Conservation (phyloP, 176 grass and related monocot genomes). For the Thalia dealbata region DNA sequence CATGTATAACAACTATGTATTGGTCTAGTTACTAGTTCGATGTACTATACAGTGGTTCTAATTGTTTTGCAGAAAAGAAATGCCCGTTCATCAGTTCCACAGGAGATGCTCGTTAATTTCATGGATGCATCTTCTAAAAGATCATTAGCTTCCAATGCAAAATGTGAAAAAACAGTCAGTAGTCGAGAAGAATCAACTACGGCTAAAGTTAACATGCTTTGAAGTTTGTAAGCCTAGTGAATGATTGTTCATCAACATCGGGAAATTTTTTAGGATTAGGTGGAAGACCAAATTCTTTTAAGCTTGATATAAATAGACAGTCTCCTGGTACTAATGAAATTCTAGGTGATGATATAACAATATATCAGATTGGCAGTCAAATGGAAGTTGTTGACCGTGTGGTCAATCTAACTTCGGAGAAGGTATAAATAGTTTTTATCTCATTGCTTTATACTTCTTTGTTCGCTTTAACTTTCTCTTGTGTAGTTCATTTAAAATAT, state of each 20-base stretch:
- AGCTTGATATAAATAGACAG: slow-evolving; percentile 24
- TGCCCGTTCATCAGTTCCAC: slow-evolving; percentile 25
- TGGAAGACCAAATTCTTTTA: slow-evolving; percentile 26
- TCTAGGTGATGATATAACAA: slow-evolving; percentile 23
- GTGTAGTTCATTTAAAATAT: slow-evolving; percentile 22
- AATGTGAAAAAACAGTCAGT: not conserved
- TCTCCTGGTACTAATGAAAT: slow-evolving; percentile 27
- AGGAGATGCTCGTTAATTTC: slow-evolving; percentile 20
- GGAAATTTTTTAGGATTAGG: slow-evolving; percentile 16
- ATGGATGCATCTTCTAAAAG: slow-evolving; percentile 23
- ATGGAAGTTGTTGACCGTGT: slow-evolving; percentile 18
- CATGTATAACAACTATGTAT: not conserved
- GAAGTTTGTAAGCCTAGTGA: slow-evolving; percentile 9
- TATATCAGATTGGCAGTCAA: slow-evolving; percentile 25
- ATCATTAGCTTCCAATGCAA: slow-evolving; percentile 16
- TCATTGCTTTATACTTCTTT: not conserved
- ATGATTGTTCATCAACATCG: not conserved
- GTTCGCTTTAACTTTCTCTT: slow-evolving; percentile 1
- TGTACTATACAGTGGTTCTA: not conserved
- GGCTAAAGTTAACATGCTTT: slow-evolving; percentile 27
- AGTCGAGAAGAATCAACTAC: slow-evolving; percentile 25
- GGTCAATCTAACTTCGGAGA: slow-evolving; percentile 25
- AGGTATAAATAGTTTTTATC: slow-evolving; percentile 19
- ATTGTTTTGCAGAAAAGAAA: slow-evolving; percentile 24
- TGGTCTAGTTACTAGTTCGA: not conserved